Conservation (phyloP, 805 yeast species). For the Millerago galiae region DNA sequence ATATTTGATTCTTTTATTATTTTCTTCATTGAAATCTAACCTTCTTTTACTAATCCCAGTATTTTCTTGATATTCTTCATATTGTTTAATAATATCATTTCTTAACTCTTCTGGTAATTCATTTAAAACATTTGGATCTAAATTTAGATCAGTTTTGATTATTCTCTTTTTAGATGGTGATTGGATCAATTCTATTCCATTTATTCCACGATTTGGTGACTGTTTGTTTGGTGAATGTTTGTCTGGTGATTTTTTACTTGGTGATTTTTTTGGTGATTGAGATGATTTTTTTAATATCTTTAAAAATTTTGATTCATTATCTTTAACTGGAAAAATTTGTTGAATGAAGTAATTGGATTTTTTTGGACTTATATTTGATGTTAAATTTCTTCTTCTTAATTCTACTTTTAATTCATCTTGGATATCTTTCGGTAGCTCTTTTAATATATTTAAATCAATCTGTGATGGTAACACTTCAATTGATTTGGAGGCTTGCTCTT, state of each 20-base stretch:
- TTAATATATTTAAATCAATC: constrained; percentile 21
- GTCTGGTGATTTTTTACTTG: constrained; percentile 9
- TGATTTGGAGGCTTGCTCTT: background rate
- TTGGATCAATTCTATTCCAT: background rate
- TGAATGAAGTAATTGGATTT: constrained; percentile 17
- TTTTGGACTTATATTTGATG: constrained; percentile 7
- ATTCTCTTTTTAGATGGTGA: constrained; percentile 9
- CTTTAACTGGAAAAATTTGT: constrained; percentile 14
- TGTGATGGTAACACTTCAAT: constrained; percentile 23
- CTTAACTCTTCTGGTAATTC: constrained; percentile 20
- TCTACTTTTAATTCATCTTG: constrained; percentile 55
- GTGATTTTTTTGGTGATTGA: constrained; percentile 11
- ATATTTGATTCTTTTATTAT: background rate
- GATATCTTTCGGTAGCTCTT: constrained; percentile 57
- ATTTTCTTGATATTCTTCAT: constrained; percentile 12
- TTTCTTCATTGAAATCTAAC: constrained; percentile 1
- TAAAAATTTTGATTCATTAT: constrained; percentile 9
- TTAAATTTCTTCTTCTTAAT: constrained; percentile 32
- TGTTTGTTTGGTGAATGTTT: too few species aligned
- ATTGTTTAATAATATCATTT: constrained; percentile 15
- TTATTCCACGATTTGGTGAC: background rate
- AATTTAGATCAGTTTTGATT: background rate
- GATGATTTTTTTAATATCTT: constrained; percentile 15
- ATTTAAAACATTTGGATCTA: constrained; percentile 19
- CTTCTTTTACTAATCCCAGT: constrained; percentile 9